Evolutionary conservation across 176 grass and related monocot species (phyloP), one percentile per base, ranked within the genome.

Genomic region (Ensete ventricosum): DNA sequence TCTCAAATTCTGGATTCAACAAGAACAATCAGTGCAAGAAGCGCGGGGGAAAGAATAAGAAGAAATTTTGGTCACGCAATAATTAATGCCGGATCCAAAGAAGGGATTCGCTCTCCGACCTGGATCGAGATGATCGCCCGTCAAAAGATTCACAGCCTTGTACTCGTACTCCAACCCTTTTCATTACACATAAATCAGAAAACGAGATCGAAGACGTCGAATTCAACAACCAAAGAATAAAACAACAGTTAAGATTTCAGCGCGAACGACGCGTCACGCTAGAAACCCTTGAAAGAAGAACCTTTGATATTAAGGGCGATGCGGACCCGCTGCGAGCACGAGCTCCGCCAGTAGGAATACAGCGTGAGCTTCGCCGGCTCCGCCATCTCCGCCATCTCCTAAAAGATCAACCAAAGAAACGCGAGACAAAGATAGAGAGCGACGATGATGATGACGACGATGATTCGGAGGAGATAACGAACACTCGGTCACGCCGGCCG

Each of bases 261-360:
- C 34, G 34, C 34, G 34, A 43, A 6, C 34, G 34, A 43, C 4
- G 34, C 34, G 34, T 43, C 3, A 43, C 34, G 34, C 34, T 43
- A 43, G 34, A 43, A 43, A 43, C 34, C 34, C 34, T 43, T 43
- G 34, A 43, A 43, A 5, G 34, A 43, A 43, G 5, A 59, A 96
- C 92, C 92, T 96, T 96, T 96, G 76, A 96, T 81, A 64, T 79
- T 86, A 70, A 96, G 92, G 11, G 81, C 84, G 14, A 92, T 92
- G 25, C 92, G 89, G 69, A 85, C 87, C 23, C 89, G 55, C 24
- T 82, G 80, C 71, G 92, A 84, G 84, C 92, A 96, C 50, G 92
- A 84, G 81, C 92, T 96, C 11, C 82, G 78, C 92, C 87, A 92
- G 22, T 14, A 78, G 78, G 80, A 82, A 81, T 89, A 92, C 24